Evolutionary conservation across 257 asterid genomes (phyloP), one percentile per base, ranked within the genome.

Genomic region (Ehretia macrophylla): DNA sequence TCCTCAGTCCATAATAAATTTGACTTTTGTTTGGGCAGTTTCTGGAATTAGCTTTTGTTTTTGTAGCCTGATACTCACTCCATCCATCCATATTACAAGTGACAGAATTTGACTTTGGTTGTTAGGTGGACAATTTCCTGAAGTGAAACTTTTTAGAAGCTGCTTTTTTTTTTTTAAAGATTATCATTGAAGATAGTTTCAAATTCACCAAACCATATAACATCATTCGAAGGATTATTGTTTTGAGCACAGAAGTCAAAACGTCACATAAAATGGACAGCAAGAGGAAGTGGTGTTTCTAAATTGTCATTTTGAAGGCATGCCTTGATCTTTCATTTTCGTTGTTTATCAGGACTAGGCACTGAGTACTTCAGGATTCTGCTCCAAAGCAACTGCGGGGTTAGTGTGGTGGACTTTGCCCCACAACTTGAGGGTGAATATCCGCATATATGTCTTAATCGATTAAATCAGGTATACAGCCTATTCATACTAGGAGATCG

Each of bases 311-410:
- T 47, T 47, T 47, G 18, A 47, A 51, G 32, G 32, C 32, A 51
- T 42, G 14, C 17, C 23, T 39, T 10, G 6, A 35, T 58, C 48
- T 65, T n/a, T 64, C 14, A 22, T 54, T 32, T 56, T 22, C 18
- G 51, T 51, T 51, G 58, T 22, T n/a, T 18, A 19, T 8, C 67
- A 92, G 97, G 95, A 58, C 61, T 92, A 57, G 97, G 90, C 60
- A 70, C 97, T 0, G 88, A 86, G 65, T 92, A 88, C 77, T 92
- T 92, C 76, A 83, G 98, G 75, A 19, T 72, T 75, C 76, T 92
- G 69, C 90, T 88, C 66, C 98, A 92, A 78, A 92, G 98, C 82
- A 92, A 92, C 52, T 88, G 97, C 56, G 98, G 98, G 5, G 93
- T 86, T 27, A 92, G 97, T 66, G 97, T 92, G 63, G 65, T 92